phyloP scores from a whole-genome alignment of 2,329 filamentous ascomycete genomes.

The Botrytis cinerea region DNA sequence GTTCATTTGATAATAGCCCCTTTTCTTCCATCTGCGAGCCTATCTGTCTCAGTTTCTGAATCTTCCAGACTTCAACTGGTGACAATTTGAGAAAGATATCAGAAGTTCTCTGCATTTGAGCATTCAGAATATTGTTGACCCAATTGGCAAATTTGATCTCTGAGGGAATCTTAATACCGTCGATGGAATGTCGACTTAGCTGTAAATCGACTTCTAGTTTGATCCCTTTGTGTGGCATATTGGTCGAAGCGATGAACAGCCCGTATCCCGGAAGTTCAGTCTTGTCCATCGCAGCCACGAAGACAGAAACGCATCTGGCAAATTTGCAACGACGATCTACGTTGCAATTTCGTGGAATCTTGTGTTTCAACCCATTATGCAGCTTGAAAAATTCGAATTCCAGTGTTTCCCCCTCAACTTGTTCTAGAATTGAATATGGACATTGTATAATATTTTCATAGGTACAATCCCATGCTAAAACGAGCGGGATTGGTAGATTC shows the following conservation, averaged over 20 bases:
- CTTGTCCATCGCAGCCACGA: not conserved
- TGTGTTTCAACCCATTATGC: not conserved
- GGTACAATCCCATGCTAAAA: slow-evolving; percentile 2
- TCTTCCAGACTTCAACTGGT: rapidly evolving
- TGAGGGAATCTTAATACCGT: not conserved
- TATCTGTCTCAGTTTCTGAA: not conserved
- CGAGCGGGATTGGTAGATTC: not conserved
- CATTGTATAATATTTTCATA: not conserved
- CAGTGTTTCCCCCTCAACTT: not conserved
- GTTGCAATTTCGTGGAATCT: not conserved
- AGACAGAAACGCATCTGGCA: not conserved
- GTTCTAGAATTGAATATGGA: not conserved
- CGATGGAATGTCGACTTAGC: not conserved
- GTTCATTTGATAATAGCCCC: not conserved
- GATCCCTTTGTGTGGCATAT: not conserved
- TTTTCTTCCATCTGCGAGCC: not conserved
- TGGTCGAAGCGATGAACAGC: rapidly evolving
- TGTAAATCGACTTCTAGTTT: not conserved
- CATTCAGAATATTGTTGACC: not conserved
- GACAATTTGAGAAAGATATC: not conserved
- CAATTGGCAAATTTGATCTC: not conserved
- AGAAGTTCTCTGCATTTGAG: not conserved
- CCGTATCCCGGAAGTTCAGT: not conserved
- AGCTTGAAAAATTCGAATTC: not conserved
- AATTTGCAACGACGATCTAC: not conserved